A percentile compares a stretch with the other conserved stretches of the same genome.
Evolutionary conservation across 2,329 filamentous ascomycete genomes (phyloP).

Genomic region (Achaetomium macrosporum): DNA sequence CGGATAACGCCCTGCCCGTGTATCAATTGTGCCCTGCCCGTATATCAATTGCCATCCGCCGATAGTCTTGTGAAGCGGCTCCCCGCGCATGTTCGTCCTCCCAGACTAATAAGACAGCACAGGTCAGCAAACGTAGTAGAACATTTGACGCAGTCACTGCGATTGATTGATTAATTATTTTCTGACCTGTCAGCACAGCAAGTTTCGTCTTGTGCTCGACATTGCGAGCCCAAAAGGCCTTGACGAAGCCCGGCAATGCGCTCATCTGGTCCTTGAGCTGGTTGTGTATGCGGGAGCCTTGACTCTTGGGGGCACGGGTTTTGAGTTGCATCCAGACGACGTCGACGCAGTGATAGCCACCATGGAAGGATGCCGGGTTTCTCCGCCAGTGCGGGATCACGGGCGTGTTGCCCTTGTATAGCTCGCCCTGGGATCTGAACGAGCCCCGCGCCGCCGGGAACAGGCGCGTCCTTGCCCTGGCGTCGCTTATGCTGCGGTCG

Average conservation of each 20-base stretch:
- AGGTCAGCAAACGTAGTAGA: background rate
- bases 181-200: constrained; percentile 9
- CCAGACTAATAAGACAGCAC: background rate
- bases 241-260: constrained; percentile 5
- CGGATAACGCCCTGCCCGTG: too few species aligned
- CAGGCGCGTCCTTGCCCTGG: background rate
- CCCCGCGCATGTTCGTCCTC: background rate
- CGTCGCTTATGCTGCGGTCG: background rate
- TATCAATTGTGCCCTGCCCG: too few species aligned
- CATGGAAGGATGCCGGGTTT: background rate
- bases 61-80: background rate
- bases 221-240: constrained; percentile 5
- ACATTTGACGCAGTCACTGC: too few species aligned
- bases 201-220: constrained; percentile 1
- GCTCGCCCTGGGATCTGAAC: constrained; percentile 1
- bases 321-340: constrained; percentile 12
- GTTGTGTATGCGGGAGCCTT: constrained; percentile 1
- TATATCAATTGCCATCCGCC: too few species aligned
- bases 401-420: constrained; percentile 3
- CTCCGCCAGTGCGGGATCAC: background rate
- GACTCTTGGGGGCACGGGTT: background rate
- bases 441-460: constrained; percentile 3
- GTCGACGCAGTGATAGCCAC: constrained; percentile 5
- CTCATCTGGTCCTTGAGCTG: constrained; percentile 5
- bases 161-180: too few species aligned